Evolutionary conservation across 2,329 filamentous ascomycete species (phyloP), one percentile per base, ranked within the genome.

Genomic region (Bipolaris zeicola): DNA sequence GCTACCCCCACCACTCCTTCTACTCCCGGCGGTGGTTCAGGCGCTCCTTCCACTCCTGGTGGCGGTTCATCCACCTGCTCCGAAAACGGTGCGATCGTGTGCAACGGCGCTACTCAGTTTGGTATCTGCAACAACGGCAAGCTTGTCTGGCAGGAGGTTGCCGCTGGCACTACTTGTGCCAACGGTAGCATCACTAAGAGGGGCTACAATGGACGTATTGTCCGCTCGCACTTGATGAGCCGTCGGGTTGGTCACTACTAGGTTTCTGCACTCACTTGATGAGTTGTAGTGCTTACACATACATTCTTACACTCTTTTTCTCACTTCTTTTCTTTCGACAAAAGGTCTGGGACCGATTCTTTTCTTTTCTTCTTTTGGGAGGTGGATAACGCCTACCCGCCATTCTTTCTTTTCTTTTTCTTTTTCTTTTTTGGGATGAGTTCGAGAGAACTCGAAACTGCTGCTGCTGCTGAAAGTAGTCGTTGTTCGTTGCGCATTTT

Each of bases 81-180:
- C 13, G 61, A 62, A 14, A 68, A 78, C 36, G 78, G 77, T 50
- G 72, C 72, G 7, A 57, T 76, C 18, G 63, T 76, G 31, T 81
- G 79, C 71, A 78, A 78, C 46, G 75, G 77, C 37, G 37, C 70
- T 6, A 64, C 50, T 5, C 66, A 78, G 50, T 81, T 79, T 47
- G 79, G 78, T 33, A 65, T 81, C 47, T 79, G 77, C 71, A 75
- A 79, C 63, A 67, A 76, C 50, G 79, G 79, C 52, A 57, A 65
- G 3, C 72, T 79, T 2, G 69, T 77, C 22, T 79, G 69, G 67
- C 76, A 78, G 65, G 56, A 65, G 10, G 77, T 81, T 10, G 78
- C 80, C 4, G 63, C 75, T 6, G 80, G 79, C 18, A 82, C 79
- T 1, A 70, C 70, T 1, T 82, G 80, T 67, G 56, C 58, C 49